Evolutionary conservation across 2,329 filamentous ascomycete genomes (phyloP).

Genomic region (Aulographum hederae): DNA sequence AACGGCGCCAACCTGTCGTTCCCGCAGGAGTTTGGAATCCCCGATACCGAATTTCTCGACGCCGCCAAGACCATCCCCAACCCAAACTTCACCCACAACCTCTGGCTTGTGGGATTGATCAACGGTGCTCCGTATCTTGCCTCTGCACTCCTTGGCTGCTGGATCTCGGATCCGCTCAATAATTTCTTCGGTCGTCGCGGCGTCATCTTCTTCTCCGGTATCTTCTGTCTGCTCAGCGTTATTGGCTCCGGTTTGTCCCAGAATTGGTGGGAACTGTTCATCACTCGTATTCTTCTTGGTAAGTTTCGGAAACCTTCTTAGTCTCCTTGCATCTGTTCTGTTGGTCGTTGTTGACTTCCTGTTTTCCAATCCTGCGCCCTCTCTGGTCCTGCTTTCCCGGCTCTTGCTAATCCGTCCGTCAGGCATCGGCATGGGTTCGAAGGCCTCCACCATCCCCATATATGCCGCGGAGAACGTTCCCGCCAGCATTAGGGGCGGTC

Average conservation of each 20-base stretch:
- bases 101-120: constrained; percentile 12
- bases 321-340: too few relatives aligned
- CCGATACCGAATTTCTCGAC: constrained; percentile 5
- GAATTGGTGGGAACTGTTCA: constrained; percentile 22
- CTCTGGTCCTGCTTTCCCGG: too few relatives aligned
- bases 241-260: constrained; percentile 18
- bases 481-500: constrained; percentile 19
- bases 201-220: constrained; percentile 11
- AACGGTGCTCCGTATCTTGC: constrained; percentile 9
- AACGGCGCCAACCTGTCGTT: constrained; percentile 41
- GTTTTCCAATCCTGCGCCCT: too few relatives aligned
- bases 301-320: constrained; percentile 8
- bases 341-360: too few relatives aligned
- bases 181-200: constrained; percentile 13
- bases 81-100: constrained; percentile 11
- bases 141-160: constrained; percentile 51
- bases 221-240: constrained; percentile 15
- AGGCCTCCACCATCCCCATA: neutral
- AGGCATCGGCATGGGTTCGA: constrained; percentile 3
- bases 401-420: neutral
- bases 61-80: constrained; percentile 8
- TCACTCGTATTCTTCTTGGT: constrained; percentile 47
- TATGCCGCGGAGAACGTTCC: constrained; percentile 19
- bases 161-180: constrained; percentile 35
- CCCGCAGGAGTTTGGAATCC: constrained; percentile 35